Base-by-base conservation (phyloP, 75 land plant genomes). In the Pinus tabuliformis region DNA sequence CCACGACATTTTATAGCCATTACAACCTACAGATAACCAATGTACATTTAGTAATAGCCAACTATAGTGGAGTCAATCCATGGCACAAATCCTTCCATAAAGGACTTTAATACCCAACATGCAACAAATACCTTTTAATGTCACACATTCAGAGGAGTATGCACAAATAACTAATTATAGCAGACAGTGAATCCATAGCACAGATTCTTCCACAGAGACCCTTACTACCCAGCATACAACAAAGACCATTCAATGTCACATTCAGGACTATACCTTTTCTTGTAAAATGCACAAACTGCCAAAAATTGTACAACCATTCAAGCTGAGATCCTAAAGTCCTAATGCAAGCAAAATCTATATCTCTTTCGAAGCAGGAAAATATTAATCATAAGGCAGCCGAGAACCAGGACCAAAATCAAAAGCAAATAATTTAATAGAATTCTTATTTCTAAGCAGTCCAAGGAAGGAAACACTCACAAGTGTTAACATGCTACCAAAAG, bases 1-100 rank as follows among this genome's bases (percentile, higher is more conserved):
- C 97, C 95, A 18, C 95, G 83, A 73, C 93, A 92, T 79, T 83
- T 86, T 62, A 97, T 75, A 56, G 94, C 88, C 92, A 97, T 88
- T 13, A 97, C 99, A 54, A 97, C 93, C 97, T 94, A 62, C 30
- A 21, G 37, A 39, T 39, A 24, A 70, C 17, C n/a, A 33, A 60
- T 73, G 26, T 15, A 33, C 73, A 18, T 33, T 68, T 68, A n/a
- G 42, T 7, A 42, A 42, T 42, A 68, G 49, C 24, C 0, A 68
- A 22, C 11, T 42, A 68, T 3, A 37, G n/a, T 8, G n/a, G 14
- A n/a, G 22, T 9, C n/a, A 9, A 11, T 49, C 11, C 42, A 68
- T 42, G 72, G 49, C 72, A 49, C 54, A 49, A 49, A 49, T 49
- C 54, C 12, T 49, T 49, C 54, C 54, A 49, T 11, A 49, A 49